Conservation (phyloP, 495 filamentous ascomycete genomes). For the Penicillium pulvis region DNA sequence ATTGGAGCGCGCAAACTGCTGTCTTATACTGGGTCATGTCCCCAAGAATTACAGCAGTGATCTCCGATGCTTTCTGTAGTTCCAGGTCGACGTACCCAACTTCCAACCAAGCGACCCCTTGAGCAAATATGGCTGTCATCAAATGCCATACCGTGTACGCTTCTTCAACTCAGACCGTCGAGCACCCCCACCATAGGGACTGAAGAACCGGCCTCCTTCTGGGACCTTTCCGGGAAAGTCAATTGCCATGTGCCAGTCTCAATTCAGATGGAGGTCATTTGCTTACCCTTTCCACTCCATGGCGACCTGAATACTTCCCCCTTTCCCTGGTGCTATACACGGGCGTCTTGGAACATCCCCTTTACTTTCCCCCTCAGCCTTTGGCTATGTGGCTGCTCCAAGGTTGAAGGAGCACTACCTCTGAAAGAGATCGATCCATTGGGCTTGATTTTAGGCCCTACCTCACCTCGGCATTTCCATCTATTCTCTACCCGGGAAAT, state of each 20-base stretch:
- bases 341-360: neutral
- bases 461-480: neutral
- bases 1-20: neutral
- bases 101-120: neutral
- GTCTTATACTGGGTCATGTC: neutral
- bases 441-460: neutral
- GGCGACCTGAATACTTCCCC: neutral
- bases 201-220: neutral
- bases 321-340: neutral
- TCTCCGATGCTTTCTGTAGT: neutral
- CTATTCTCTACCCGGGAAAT: neutral
- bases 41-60: neutral
- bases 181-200: neutral
- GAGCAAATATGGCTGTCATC: neutral
- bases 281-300: neutral
- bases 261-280: neutral
- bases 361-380: neutral
- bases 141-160: neutral
- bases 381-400: neutral
- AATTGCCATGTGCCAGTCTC: slow-evolving; percentile 3
- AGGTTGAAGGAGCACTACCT: neutral
- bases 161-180: neutral
- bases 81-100: neutral
- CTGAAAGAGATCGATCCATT: neutral
- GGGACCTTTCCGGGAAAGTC: neutral